Base-by-base conservation (phyloP, 257 asterid species). In the Solanum sejunctum region DNA sequence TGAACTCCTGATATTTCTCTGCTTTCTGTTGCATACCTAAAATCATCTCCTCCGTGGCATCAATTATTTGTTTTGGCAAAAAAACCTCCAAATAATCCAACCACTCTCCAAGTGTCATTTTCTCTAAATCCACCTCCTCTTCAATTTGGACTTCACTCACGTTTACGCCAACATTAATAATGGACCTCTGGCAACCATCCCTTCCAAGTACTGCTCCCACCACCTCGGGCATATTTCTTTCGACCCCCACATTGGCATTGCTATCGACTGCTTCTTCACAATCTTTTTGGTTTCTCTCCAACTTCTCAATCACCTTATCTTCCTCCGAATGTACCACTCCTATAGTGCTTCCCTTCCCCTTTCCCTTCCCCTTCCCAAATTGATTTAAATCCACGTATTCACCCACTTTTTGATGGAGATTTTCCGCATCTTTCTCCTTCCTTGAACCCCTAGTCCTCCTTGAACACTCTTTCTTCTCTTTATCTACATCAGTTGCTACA, bases 101-200 rank as follows among this genome's bases (percentile, higher is more conserved):
- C 97, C 97, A 95, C 63, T 92, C 93, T 36, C 97, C 93, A 6
- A 93, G 77, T 8, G 91, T 92, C 97, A 93, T 93, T 52, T 86
- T 92, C 88, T 93, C 93, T 85, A 93, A 85, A 85, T 89, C 92
- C 20, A 45, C 84, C 87, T 69, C 86, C 43, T 56, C 55, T 6
- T 63, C 84, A 73, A 11, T 71, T 12, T 82, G 84, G 41, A 23
- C 54, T 1, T 16, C 83, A 7, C 71, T 57, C 69, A 81, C 83
- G 82, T 73, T 87, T 63, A 80, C 61, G 51, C 88, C 91, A 82
- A 93, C 89, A 21, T 84, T 64, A 86, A 91, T 87, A 17, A 84
- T 89, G 60, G 39, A 32, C 32, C 67, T 90, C 70, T 85, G 84
- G 63, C 64, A 72, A 39, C 12, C 84, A 36, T 86, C 89, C 20